Evolutionary conservation across 73 alveolate species (phyloP).

Genomic region (Stentor roeselii): DNA sequence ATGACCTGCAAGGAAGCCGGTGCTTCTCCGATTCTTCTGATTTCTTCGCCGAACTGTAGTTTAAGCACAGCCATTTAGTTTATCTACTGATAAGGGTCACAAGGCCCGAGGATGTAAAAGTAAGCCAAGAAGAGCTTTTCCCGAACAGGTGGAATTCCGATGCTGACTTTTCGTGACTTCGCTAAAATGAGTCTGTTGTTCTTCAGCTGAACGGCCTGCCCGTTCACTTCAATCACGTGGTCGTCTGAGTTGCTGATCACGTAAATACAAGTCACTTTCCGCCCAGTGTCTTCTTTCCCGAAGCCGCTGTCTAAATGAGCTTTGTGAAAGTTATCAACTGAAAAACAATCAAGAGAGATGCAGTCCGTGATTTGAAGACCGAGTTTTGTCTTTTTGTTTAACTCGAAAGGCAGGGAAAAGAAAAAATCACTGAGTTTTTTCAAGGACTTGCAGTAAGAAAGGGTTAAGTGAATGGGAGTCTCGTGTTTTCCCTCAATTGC

Average conservation of each 20-base stretch:
- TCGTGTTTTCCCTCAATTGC: background rate
- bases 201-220: background rate
- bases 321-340: background rate
- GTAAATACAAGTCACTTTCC: constrained; percentile 24
- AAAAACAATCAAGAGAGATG: background rate
- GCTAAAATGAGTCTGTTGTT: background rate
- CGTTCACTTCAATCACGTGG: background rate
- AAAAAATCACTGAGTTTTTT: background rate
- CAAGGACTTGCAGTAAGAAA: background rate
- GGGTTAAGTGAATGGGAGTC: constrained; percentile 1
- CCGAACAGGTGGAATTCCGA: background rate
- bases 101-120: constrained; percentile 8
- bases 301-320: constrained; percentile 23
- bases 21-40: constrained; percentile 2
- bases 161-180: constrained; percentile 23
- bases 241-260: background rate
- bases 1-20: background rate
- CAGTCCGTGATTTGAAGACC: background rate
- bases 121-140: constrained; percentile 2
- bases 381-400: constrained; percentile 25
- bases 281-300: constrained; percentile 27
- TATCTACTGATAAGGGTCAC: constrained; percentile 26
- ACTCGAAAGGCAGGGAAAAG: constrained; percentile 23
- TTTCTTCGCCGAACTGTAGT: constrained; percentile 26
- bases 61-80: background rate